These are phyloP conservation scores for Sporothrix euskadiensis DNA, from an alignment of 2,329 filamentous ascomycete species.

Conservation along the genomic window DNA sequence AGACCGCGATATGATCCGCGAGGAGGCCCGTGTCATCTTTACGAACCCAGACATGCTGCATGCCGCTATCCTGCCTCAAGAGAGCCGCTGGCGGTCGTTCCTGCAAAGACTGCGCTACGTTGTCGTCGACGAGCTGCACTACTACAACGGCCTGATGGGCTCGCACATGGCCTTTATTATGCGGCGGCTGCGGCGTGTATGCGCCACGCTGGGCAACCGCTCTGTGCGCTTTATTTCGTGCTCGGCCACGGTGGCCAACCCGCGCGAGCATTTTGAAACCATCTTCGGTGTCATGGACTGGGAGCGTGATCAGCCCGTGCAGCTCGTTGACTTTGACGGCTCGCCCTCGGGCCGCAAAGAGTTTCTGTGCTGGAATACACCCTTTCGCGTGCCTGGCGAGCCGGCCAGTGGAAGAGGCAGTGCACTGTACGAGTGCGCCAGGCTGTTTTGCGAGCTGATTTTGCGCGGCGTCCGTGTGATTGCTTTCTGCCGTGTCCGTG, in stretches of 20 bases:
- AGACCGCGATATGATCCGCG: conserved; percentile 75
- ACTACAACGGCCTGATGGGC: conserved; percentile 93
- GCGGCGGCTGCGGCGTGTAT: conserved; percentile 82
- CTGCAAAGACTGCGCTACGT: conserved; percentile 86
- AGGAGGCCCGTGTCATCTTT: conserved; percentile 89
- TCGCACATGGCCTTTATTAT: conserved; percentile 95
- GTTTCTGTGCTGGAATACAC: conserved; percentile 97
- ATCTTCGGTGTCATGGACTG: conserved; percentile 82
- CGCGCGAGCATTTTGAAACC: conserved; percentile 84
- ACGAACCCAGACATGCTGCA: conserved; percentile 99
- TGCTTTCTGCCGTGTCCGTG: conserved; percentile 85
- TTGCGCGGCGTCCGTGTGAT: conserved; percentile 87
- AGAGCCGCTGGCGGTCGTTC: conserved; percentile 84
- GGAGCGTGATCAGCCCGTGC: conserved; percentile 48
- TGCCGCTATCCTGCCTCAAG: conserved; percentile 87
- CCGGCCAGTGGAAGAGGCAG: conserved; percentile 83
- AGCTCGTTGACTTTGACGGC: conserved; percentile 84
- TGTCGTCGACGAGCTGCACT: conserved; percentile 88
- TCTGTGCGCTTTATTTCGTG: conserved; percentile 90
- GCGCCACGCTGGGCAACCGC: conserved; percentile 83
- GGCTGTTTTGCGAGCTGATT: conserved; percentile 86
- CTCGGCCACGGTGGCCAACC: conserved; percentile 94
- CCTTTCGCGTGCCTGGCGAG: conserved; percentile 85
- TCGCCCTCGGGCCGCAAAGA: conserved; percentile 91
- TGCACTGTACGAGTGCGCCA: conserved; percentile 80